These are phyloP conservation scores for Mitragyna speciosa DNA, from an alignment of 257 asterid genomes.

Conservation along the genomic window DNA sequence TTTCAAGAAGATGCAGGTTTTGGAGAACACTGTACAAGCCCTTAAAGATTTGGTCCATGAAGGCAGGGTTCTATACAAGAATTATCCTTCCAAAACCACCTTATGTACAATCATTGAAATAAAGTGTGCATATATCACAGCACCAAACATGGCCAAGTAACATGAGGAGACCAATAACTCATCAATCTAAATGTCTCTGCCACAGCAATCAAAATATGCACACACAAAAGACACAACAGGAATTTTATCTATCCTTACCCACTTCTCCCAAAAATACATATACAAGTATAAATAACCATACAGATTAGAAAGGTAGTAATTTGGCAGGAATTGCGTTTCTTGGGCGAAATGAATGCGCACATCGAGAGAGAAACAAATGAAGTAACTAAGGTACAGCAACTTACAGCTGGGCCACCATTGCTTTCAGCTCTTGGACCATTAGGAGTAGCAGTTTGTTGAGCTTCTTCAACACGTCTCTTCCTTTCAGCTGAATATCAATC, in stretches of 20 bases:
- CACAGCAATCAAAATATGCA: neutral
- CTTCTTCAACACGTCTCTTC: conserved; percentile 65
- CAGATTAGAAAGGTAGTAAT: neutral
- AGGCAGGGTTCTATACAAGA: too few relatives aligned
- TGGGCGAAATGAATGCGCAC: neutral
- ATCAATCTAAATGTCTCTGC: neutral
- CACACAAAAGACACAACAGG: neutral
- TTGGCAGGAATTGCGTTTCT: neutral
- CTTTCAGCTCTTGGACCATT: conserved; percentile 70
- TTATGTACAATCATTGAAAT: too few relatives aligned
- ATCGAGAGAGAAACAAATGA: neutral
- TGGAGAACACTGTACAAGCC: too few relatives aligned
- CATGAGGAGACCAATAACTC: neutral
- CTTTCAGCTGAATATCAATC: conserved; percentile 48
- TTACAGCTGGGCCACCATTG: conserved; percentile 84
- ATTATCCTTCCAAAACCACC: too few relatives aligned
- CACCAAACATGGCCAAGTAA: neutral
- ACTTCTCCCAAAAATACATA: neutral
- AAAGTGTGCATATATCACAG: too few relatives aligned
- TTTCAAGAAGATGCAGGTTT: too few relatives aligned
- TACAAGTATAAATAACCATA: neutral
- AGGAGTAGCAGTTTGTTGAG: conserved; percentile 55
- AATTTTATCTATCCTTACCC: neutral
- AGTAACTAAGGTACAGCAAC: conserved; percentile 35
- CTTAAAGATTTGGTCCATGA: too few relatives aligned